Evolutionary conservation across 2,329 filamentous ascomycete species (phyloP), one percentile per base, ranked within the genome.

Genomic region (Aspergillus sp.): DNA sequence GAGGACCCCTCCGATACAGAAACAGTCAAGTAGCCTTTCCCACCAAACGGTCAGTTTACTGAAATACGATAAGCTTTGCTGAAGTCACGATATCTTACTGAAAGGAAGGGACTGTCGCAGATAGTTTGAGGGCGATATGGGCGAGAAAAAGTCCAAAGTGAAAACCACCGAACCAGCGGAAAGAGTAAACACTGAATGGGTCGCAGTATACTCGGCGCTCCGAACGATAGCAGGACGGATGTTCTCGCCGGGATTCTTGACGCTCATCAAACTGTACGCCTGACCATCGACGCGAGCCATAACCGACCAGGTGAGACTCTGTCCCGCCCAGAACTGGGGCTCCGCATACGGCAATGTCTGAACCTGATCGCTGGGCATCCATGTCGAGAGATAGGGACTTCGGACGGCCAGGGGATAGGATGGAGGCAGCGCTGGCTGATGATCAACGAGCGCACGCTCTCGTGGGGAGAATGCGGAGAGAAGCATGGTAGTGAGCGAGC

Each of bases 321-420:
- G 72, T 3, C 78, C 78, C 3, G 70, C 70, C 78, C 78, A 81
- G 63, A 81, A 81, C 59, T 80, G 74, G 5, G 79, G 72, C 32
- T 73, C 67, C 1, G 76, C 69, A 15, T 70, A 73, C 3, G 78
- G 76, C 30, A 81, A 60, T 17, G 70, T 67, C 36, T 73, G 62
- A 7, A 75, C 70, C 50, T 73, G 70, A 58, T 75, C 71, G 47
- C 77, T 75, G 13, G 78, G 78, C 62, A 81, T 73, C 79, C 79
- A 81, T 66, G 74, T 67, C 53, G 77, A 79, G 15, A 79, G 69
- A 62, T 79, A 80, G 38, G 77, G 77, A 60, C 75, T 79, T 39
- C 75, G 73, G 15, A 80, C 78, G 8, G 78, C 78, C 49, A 80
- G 62, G 2, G 78, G 78, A 64, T 79, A 80, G 1, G 78, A 79